phyloP scores from a whole-genome alignment of 1,139 yeast genomes.

The Taphrina pruni region DNA sequence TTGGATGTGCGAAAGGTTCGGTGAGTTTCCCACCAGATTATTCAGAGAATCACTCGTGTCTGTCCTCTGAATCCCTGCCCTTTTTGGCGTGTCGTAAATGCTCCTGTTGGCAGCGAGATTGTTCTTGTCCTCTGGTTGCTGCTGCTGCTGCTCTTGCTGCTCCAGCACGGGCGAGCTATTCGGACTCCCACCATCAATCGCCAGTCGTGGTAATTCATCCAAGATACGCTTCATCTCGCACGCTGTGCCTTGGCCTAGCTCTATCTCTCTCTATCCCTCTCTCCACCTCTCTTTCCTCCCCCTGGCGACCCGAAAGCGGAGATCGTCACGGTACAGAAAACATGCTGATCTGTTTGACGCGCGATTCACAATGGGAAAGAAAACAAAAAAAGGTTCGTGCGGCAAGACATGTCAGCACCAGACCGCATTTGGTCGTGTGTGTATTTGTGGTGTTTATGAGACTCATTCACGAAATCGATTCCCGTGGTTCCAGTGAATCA shows the following conservation, averaged over 20 bases:
- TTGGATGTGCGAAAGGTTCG: slow-evolving; percentile 26
- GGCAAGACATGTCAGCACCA: neutral
- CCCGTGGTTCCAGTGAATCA: no score
- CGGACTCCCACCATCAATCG: slow-evolving; percentile 6
- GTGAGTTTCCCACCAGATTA: slow-evolving; percentile 21
- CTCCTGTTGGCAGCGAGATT: neutral
- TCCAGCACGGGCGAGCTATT: neutral
- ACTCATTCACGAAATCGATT: no score
- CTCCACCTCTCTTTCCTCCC: no score
- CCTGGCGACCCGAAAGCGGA: no score
- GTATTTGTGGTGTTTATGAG: neutral
- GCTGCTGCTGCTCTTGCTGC: neutral
- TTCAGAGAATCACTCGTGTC: slow-evolving; percentile 27
- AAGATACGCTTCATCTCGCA: slow-evolving; percentile 12
- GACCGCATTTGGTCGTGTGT: neutral
- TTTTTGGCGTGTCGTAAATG: slow-evolving; percentile 10
- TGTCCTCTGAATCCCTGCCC: slow-evolving; percentile 3
- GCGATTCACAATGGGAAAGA: neutral
- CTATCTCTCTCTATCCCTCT: no score
- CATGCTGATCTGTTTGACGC: neutral
- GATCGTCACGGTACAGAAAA: no score
- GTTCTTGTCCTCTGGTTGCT: neutral
- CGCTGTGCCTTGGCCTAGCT: neutral
- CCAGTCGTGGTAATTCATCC: slow-evolving; percentile 11
- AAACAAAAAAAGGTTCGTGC: neutral